These are phyloP conservation scores for Moesziomyces parantarcticus DNA, from an alignment of 1,284 basidiomycete species.

Conservation along the genomic window DNA sequence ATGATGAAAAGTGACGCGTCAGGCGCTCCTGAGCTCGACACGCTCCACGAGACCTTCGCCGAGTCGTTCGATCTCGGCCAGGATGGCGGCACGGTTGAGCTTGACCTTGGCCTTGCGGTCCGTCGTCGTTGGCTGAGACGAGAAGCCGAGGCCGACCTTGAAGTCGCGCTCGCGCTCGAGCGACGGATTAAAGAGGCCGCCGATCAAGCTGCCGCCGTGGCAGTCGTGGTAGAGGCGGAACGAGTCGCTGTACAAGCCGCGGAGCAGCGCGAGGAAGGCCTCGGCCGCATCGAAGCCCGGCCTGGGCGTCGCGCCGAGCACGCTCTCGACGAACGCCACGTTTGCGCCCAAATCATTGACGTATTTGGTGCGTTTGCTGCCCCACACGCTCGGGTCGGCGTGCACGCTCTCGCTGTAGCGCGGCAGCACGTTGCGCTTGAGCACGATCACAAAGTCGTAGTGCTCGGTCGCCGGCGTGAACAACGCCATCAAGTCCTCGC, in stretches of 20 bases:
- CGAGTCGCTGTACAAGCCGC: conserved; percentile 82
- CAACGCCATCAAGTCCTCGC: conserved; percentile 72
- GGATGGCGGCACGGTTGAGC: conserved; percentile 78
- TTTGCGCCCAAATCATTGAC: conserved; percentile 69
- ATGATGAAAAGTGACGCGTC: not conserved
- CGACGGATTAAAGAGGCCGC: conserved; percentile 85
- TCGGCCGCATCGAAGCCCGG: conserved; percentile 79
- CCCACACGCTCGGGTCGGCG: conserved; percentile 48
- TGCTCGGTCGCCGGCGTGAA: conserved; percentile 85
- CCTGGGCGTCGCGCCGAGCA: conserved; percentile 50
- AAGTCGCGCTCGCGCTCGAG: conserved; percentile 73
- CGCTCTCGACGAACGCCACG: conserved; percentile 38
- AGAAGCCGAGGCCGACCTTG: conserved; percentile 83
- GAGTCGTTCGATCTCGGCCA: conserved; percentile 82
- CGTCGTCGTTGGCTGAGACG: conserved; percentile 69
- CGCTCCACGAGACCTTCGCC: conserved; percentile 76
- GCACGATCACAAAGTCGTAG: conserved; percentile 85
- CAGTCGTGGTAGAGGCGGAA: conserved; percentile 86
- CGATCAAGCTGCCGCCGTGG: conserved; percentile 81
- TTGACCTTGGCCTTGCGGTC: conserved; percentile 68
- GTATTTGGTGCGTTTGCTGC: conserved; percentile 69
- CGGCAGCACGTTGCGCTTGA: conserved; percentile 76
- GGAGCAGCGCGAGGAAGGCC: conserved; percentile 73
- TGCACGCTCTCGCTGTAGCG: conserved; percentile 74
- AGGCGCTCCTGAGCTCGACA: conserved; percentile 25